phyloP scores from a whole-genome alignment of 768 basidiomycete species.

The Lactarius pseudohatsudake region DNA sequence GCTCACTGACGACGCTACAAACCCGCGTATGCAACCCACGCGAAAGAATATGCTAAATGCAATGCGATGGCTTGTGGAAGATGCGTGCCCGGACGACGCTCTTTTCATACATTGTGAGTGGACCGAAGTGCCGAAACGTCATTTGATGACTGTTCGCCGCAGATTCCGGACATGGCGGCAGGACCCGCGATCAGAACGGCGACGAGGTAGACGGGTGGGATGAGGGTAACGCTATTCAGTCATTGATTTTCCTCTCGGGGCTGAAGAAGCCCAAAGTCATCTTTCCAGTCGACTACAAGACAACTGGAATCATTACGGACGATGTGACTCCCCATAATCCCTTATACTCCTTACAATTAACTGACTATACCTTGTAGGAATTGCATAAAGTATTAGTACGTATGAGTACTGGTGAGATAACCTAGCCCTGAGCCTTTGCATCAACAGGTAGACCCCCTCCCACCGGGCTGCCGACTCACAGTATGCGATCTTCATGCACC shows the following conservation, averaged over 20 bases:
- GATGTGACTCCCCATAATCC: conserved; percentile 55
- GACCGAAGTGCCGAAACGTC: background rate
- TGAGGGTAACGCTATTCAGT: conserved; percentile 50
- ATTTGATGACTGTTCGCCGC: background rate
- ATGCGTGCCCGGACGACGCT: conserved; percentile 78
- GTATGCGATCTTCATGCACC: conserved; percentile 43
- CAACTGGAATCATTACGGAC: conserved; percentile 78
- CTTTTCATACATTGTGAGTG: conserved; percentile 85
- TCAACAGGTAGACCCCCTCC: conserved; percentile 54
- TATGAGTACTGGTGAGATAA: background rate
- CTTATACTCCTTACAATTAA: conserved; percentile 1
- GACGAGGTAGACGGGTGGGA: conserved; percentile 85
- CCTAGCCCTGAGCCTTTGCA: background rate
- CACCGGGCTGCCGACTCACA: conserved; percentile 86
- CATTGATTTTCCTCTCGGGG: background rate
- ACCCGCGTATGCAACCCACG: conserved; percentile 70
- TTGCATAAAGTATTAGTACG: conserved; percentile 79
- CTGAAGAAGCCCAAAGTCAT: conserved; percentile 52
- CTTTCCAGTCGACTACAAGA: conserved; percentile 75
- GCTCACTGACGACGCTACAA: conserved; percentile 71
- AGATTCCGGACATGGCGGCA: conserved; percentile 96
- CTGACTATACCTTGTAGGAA: conserved; percentile 38
- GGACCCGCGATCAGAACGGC: conserved; percentile 78
- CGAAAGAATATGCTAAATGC: conserved; percentile 77
- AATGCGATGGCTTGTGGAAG: conserved; percentile 90